Evolutionary conservation across 495 filamentous ascomycete species (phyloP), one percentile per base, ranked within the genome.

Genomic region (Thozetella sp.): DNA sequence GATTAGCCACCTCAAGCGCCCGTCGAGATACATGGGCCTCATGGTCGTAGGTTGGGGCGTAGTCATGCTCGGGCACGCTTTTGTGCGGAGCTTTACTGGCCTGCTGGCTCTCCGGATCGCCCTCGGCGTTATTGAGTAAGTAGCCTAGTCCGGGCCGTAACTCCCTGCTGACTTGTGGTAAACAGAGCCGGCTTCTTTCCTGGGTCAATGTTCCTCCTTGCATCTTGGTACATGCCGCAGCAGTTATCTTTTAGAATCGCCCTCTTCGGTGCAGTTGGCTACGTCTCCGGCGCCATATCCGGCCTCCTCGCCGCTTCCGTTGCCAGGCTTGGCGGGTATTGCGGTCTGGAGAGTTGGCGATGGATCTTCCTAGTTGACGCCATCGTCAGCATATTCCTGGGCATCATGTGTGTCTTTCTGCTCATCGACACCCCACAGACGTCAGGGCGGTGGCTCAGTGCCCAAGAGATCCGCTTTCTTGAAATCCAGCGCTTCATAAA

Each of bases 331-430:
- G n/a, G 20, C 20, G 43, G 43, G 4, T n/a, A n/a, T 3, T 11
- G 43, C 20, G 43, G 43, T 9, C n/a, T 48, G 4, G 43, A 10
- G 11, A n/a, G 43, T 3, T 48, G 43, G 43, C 43, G 43, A 4
- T 48, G 43, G 43, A 48, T 48, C 43, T 48, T 48, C 43, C 43
- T 48, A 3, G 43, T 48, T n/a, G 43, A 48, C 20, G 43, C 43
- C 20, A n/a, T 20, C 3, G 20, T 48, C n/a, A 48, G 11, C 4
- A 48, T 48, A 10, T n/a, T 48, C 11, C 10, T 48, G 9, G 43
- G 43, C 9, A 48, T 48, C 43, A 4, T 48, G 43, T 48, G 43
- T n/a, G 9, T 48, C 43, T 11, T 20, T 4, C 4, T 20, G 11
- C 43, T 48, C 6, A 48, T 48, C 20, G 43, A 48, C n/a, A 15